Percentiles rank a stretch among this genome's conserved stretches.
Conservation (phyloP, 441 rosid genomes). For the Gossypium schwendimanii region DNA sequence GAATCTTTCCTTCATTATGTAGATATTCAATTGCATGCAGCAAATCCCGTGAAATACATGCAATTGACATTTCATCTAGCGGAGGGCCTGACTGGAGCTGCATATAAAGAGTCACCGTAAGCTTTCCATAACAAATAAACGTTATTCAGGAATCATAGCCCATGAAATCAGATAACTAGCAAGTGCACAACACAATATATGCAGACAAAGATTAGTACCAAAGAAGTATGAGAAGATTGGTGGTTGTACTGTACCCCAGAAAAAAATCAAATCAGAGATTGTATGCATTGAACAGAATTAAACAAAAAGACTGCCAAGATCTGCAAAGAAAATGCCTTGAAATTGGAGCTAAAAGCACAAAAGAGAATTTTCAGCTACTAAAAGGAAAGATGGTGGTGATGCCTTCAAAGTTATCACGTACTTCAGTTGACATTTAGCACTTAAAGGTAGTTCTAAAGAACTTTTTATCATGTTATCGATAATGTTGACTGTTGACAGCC, state of each 20-base stretch:
- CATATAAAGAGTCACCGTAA: slow-evolving; percentile 22
- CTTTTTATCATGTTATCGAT: neutral
- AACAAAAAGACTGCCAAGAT: neutral
- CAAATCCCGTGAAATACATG: slow-evolving; percentile 83
- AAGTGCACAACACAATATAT: neutral
- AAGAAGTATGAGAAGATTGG: neutral
- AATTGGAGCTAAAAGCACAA: neutral
- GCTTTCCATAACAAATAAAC: slow-evolving; percentile 9
- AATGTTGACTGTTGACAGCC: too few species aligned
- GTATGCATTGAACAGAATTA: neutral
- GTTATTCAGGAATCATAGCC: neutral
- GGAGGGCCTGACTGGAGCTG: slow-evolving; percentile 96
- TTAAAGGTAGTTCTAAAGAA: neutral
- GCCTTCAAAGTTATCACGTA: neutral
- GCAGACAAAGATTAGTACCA: neutral
- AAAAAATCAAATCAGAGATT: neutral
- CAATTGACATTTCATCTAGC: slow-evolving; percentile 87
- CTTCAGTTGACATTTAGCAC: neutral
- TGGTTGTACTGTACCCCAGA: neutral
- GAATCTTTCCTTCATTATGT: slow-evolving; percentile 91
- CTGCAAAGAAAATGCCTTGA: neutral
- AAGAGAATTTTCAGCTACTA: neutral
- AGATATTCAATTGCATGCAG: slow-evolving; percentile 95
- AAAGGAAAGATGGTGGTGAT: neutral
- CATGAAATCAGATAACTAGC: neutral